phyloP scores from a whole-genome alignment of 805 yeast genomes.

The Candida railenensis region DNA sequence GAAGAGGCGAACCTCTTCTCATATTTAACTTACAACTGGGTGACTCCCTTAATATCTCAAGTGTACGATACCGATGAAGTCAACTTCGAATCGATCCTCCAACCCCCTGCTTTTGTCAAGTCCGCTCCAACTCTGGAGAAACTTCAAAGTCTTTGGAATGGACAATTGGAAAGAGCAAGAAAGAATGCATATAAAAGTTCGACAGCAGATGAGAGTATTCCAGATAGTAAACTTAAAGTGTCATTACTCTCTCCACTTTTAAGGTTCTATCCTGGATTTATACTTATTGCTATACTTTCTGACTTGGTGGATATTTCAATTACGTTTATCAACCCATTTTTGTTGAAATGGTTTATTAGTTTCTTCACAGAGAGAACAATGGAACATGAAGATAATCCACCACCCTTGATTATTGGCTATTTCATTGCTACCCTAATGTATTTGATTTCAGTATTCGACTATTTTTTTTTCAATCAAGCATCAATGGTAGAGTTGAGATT shows the following conservation, averaged over 20 bases:
- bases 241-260: slow-evolving; percentile 21
- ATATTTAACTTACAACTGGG: slow-evolving; percentile 13
- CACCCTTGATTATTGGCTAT: slow-evolving; percentile 15
- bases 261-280: slow-evolving; percentile 43
- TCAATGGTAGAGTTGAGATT: slow-evolving; percentile 10
- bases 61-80: slow-evolving; percentile 18
- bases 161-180: neutral
- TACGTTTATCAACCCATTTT: slow-evolving; percentile 36
- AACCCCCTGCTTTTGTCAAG: slow-evolving; percentile 62
- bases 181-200: slow-evolving; percentile 18
- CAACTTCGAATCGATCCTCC: slow-evolving; percentile 16
- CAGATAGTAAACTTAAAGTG: slow-evolving; percentile 50
- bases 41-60: slow-evolving; percentile 13
- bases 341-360: slow-evolving; percentile 22
- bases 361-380: slow-evolving; percentile 12
- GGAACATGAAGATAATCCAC: slow-evolving; percentile 2
- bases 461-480: slow-evolving; percentile 1
- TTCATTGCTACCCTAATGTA: slow-evolving; percentile 15
- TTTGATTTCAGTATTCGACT: slow-evolving; percentile 12
- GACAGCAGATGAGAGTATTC: slow-evolving; percentile 69
- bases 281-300: slow-evolving; percentile 50
- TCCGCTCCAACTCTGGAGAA: slow-evolving; percentile 35
- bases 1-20: slow-evolving; percentile 12
- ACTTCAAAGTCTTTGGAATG: slow-evolving; percentile 58
- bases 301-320: slow-evolving; percentile 29